Evolutionary conservation across 441 rosid species (phyloP).

Genomic region (Geranium incanum): DNA sequence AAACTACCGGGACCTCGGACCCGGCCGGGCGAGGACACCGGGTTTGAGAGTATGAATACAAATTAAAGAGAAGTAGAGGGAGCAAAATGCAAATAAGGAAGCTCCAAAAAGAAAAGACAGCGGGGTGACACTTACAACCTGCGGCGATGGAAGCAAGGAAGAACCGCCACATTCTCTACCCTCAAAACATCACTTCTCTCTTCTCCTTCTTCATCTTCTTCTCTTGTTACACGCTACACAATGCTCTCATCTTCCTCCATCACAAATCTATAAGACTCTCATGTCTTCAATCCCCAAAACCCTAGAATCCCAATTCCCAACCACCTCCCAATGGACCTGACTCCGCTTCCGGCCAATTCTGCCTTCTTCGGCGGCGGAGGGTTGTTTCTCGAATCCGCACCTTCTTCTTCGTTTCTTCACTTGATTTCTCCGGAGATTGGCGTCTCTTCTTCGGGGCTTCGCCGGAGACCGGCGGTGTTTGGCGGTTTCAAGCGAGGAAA

Average conservation of each 20-base stretch:
- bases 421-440: background rate
- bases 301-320: background rate
- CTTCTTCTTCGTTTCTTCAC: background rate
- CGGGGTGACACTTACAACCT: background rate
- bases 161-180: background rate
- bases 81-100: background rate
- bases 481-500: background rate
- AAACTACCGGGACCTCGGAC: too few species aligned
- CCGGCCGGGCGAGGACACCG: too few species aligned
- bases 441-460: background rate
- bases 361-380: background rate
- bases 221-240: too few species aligned
- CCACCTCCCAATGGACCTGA: background rate
- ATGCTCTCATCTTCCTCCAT: background rate
- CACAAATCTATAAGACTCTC: background rate
- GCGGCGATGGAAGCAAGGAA: background rate
- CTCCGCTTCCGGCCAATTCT: background rate
- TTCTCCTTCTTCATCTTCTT: too few species aligned
- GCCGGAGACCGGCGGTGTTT: background rate
- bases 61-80: background rate
- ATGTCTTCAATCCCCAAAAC: background rate
- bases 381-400: conserved; percentile 1
- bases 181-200: too few species aligned
- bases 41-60: too few species aligned
- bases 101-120: background rate